phyloP scores from a whole-genome alignment of 345 rosid species.

The Syzygium aromaticum region DNA sequence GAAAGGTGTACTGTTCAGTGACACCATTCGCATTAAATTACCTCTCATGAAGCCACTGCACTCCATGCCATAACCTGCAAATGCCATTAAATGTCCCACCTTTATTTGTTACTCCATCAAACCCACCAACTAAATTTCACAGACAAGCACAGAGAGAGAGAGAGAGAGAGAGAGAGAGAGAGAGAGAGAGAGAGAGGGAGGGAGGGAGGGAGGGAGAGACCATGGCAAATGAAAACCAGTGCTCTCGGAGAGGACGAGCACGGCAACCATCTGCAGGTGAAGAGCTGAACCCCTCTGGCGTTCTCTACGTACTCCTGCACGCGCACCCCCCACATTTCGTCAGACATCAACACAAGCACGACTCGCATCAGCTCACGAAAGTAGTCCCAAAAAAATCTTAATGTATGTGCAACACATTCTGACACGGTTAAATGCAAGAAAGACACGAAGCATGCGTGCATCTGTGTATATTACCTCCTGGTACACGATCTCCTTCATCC shows the following conservation, averaged over 20 bases:
- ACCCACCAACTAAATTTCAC: not conserved
- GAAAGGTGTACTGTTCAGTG: not conserved
- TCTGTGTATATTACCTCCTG: conserved; percentile 26
- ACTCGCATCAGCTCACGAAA: not conserved
- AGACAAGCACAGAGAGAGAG: not conserved
- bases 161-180: not conserved
- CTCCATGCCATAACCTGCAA: conserved; percentile 93
- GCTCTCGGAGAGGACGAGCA: conserved; percentile 55
- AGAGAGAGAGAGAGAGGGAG: not conserved
- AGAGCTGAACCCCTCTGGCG: conserved; percentile 66
- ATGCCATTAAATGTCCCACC: not conserved
- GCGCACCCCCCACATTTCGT: not conserved
- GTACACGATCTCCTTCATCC: conserved; percentile 29
- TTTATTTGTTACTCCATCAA: not conserved
- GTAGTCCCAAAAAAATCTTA: not conserved
- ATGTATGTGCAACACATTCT: not conserved
- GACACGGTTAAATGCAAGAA: not conserved
- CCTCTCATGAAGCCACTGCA: conserved; percentile 97
- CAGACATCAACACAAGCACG: not conserved
- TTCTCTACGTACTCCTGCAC: conserved; percentile 55
- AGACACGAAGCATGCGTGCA: not conserved
- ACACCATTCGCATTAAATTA: conserved; percentile 21
- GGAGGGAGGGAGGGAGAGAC: conserved; percentile 13
- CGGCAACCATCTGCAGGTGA: conserved; percentile 88
- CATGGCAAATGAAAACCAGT: conserved; percentile 92